Conservation (phyloP, 768 basidiomycete species). For the Russula olivacea region DNA sequence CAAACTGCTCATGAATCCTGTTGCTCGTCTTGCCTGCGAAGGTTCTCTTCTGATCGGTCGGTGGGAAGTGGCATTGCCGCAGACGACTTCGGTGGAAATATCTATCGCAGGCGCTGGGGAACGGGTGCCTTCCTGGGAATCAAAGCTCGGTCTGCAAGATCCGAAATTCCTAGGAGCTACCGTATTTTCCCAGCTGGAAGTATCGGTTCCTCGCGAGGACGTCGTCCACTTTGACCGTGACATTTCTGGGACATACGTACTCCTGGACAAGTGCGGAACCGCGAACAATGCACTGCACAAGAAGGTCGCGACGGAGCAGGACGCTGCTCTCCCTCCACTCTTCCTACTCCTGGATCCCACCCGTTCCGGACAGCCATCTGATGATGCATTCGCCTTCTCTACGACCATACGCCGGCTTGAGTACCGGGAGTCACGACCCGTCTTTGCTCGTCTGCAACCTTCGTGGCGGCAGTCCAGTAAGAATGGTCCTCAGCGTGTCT, state of each 20-base stretch:
- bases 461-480: conserved; percentile 71
- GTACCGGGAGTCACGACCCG: conserved; percentile 73
- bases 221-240: conserved; percentile 60
- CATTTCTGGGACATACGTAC: conserved; percentile 71
- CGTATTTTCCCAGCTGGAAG: conserved; percentile 60
- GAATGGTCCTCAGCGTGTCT: conserved; percentile 44
- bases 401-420: conserved; percentile 71
- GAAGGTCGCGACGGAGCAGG: conserved; percentile 41
- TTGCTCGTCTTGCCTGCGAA: conserved; percentile 64
- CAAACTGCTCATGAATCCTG: conserved; percentile 60
- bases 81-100: conserved; percentile 47
- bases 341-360: conserved; percentile 86
- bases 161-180: conserved; percentile 59
- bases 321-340: conserved; percentile 51
- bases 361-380: conserved; percentile 61
- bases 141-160: conserved; percentile 64
- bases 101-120: conserved; percentile 61
- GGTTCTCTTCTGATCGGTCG: conserved; percentile 55
- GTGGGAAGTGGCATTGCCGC: conserved; percentile 80
- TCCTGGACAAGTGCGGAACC: conserved; percentile 83
- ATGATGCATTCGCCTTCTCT: conserved; percentile 84
- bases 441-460: conserved; percentile 65
- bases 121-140: conserved; percentile 79
- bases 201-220: conserved; percentile 50
- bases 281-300: conserved; percentile 81